These are phyloP conservation scores for Candida peoriensis DNA, from an alignment of 805 yeast genomes.

Conservation along the genomic window DNA sequence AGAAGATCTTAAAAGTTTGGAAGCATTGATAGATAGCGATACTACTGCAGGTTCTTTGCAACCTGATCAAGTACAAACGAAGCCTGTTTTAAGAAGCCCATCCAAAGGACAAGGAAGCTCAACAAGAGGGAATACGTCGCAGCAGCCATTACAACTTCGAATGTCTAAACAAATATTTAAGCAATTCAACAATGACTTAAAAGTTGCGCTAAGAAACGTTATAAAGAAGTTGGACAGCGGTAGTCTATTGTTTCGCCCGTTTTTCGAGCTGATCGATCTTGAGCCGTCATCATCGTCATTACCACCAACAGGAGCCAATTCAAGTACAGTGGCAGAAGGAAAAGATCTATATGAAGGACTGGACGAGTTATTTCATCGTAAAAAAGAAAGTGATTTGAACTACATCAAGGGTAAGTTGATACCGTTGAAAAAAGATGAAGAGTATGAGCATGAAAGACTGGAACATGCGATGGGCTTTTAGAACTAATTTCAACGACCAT, in stretches of 20 bases:
- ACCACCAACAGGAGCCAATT: background rate
- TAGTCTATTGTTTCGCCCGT: constrained; percentile 19
- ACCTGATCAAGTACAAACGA: background rate
- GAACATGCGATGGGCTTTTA: constrained; percentile 15
- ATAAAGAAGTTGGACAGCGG: constrained; percentile 23
- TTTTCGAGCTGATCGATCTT: constrained; percentile 22
- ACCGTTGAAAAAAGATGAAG: constrained; percentile 14
- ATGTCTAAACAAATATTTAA: too few relatives aligned
- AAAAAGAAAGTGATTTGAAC: background rate
- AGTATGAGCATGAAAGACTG: constrained; percentile 12
- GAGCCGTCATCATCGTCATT: constrained; percentile 1
- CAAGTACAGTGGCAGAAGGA: background rate
- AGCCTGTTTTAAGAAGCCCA: background rate
- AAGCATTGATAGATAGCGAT: background rate
- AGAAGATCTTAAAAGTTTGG: constrained; percentile 4
- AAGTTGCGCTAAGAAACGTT: constrained; percentile 19
- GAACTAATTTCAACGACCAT: too few relatives aligned
- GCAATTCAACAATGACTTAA: constrained; percentile 20
- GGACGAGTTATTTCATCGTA: background rate
- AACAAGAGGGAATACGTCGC: too few relatives aligned
- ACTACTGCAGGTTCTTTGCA: background rate
- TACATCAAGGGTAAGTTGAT: constrained; percentile 16
- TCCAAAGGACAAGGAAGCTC: too few relatives aligned
- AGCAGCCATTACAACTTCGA: too few relatives aligned
- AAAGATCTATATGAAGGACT: background rate